Base-by-base conservation (phyloP, 306 rosid species). In the Prunus mume region DNA sequence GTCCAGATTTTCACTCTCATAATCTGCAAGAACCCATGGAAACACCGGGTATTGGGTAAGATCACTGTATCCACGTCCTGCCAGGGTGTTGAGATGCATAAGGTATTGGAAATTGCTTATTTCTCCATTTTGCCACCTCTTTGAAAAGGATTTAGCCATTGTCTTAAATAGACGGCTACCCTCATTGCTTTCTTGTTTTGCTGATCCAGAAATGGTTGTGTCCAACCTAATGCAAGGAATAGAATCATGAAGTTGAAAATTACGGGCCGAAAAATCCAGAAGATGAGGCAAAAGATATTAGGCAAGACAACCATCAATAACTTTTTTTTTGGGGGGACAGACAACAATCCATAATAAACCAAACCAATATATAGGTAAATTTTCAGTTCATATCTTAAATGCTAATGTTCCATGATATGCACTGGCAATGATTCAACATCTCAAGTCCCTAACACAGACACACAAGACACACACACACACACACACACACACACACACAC, bases 61-160 rank as follows among this genome's bases (percentile, higher is more conserved):
- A 86, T 96, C 99, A 79, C 97, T 96, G 83, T 96, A 96, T 54
- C 99, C 99, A 65, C 99, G 99, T 55, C 99, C 99, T n/a, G 99
- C 99, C 88, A 93, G 90, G 74, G 99, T 96, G 78, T 96, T 96
- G 64, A 96, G 98, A 87, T 93, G 97, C 99, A 96, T 96, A 81
- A 96, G 98, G 85, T 96, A 96, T 74, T 96, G 99, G 79, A 96
- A 96, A 79, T 96, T 96, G 93, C 96, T 96, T 76, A 93, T 96
- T 84, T 96, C 99, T 73, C 99, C 99, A 86, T 72, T 92, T 78
- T 96, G 99, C 99, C 99, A 96, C 81, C 99, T 88, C 83, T 90
- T 96, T 27, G 97, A 96, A 88, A 96, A 96, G 58, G 99, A 96
- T 82, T 96, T 96, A 60, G 99, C 96, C 88, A 80, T 79, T 76